A percentile compares a stretch with the other conserved stretches of the same genome.
These are phyloP conservation scores for Coleophoma eucalyptorum DNA, from an alignment of 2,329 filamentous ascomycete genomes.

Conservation along the genomic window DNA sequence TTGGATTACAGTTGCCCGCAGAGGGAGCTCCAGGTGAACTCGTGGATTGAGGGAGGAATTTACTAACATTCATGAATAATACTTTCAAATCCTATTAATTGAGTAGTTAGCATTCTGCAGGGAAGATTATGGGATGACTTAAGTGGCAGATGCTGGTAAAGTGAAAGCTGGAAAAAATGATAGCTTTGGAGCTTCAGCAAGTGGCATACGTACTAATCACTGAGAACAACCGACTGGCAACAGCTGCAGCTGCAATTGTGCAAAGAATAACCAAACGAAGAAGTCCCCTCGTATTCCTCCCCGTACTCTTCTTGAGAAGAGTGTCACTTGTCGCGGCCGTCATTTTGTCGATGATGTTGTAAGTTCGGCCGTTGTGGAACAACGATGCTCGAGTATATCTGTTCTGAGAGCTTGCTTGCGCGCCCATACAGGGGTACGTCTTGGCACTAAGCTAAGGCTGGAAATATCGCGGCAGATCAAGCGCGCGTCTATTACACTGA, in stretches of 20 bases:
- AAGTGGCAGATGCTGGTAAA: background rate
- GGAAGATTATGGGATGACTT: no score
- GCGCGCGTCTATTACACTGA: no score
- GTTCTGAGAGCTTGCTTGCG: constrained; percentile 21
- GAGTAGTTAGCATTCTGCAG: constrained; percentile 14
- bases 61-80: constrained; percentile 98
- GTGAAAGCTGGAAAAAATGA: background rate
- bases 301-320: constrained; percentile 73
- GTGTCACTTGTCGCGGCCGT: constrained; percentile 31
- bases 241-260: constrained; percentile 86
- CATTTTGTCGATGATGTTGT: constrained; percentile 30
- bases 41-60: constrained; percentile 6
- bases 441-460: background rate
- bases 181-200: constrained; percentile 9
- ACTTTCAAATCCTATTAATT: constrained; percentile 80
- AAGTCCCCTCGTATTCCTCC: constrained; percentile 77
- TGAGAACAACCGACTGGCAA: constrained; percentile 93
- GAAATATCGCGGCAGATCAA: no score
- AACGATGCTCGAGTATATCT: constrained; percentile 14
- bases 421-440: constrained; percentile 15
- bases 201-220: constrained; percentile 76
- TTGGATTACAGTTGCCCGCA: constrained; percentile 12
- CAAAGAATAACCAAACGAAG: constrained; percentile 86
- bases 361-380: constrained; percentile 16
- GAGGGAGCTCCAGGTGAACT: constrained; percentile 19